Evolutionary conservation across 2,329 filamentous ascomycete species (phyloP).

Genomic region (Graphilbum fragrans): DNA sequence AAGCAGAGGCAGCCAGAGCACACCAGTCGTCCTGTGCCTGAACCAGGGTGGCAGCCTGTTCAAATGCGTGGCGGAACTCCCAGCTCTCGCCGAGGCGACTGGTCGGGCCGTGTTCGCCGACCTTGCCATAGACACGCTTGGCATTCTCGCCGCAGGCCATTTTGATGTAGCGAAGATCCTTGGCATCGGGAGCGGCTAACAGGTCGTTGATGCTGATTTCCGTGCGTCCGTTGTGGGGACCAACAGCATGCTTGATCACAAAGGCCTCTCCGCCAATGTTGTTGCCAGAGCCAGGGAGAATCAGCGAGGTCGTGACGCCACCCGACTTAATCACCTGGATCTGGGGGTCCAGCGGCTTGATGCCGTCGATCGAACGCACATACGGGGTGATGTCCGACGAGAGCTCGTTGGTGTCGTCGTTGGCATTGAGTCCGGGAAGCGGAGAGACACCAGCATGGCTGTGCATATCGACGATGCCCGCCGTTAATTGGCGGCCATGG

Average conservation of each 20-base stretch:
- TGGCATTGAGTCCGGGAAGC: constrained; percentile 41
- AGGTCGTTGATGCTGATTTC: constrained; percentile 53
- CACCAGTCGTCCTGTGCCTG: constrained; percentile 59
- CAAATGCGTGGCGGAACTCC: constrained; percentile 56
- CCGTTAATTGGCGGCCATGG: constrained; percentile 47
- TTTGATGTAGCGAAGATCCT: constrained; percentile 57
- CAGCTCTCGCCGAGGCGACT: constrained; percentile 58
- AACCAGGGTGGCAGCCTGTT: constrained; percentile 44
- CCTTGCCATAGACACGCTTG: constrained; percentile 46
- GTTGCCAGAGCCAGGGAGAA: constrained; percentile 58
- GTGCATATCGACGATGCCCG: constrained; percentile 62
- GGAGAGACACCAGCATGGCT: constrained; percentile 50
- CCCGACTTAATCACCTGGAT: constrained; percentile 60
- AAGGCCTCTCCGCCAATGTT: constrained; percentile 63
- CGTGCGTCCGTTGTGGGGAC: constrained; percentile 42
- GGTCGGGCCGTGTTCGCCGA: constrained; percentile 39
- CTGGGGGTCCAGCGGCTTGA: constrained; percentile 52
- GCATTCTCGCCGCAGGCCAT: constrained; percentile 66
- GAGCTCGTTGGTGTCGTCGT: constrained; percentile 51
- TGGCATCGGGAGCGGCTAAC: constrained; percentile 52
- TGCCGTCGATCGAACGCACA: constrained; percentile 52
- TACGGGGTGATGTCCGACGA: constrained; percentile 54
- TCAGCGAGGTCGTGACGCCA: constrained; percentile 56
- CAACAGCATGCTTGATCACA: constrained; percentile 56
- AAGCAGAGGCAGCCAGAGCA: constrained; percentile 46